These are phyloP conservation scores for Trichosporon inkin DNA, from an alignment of 1,284 basidiomycete genomes.

Conservation along the genomic window DNA sequence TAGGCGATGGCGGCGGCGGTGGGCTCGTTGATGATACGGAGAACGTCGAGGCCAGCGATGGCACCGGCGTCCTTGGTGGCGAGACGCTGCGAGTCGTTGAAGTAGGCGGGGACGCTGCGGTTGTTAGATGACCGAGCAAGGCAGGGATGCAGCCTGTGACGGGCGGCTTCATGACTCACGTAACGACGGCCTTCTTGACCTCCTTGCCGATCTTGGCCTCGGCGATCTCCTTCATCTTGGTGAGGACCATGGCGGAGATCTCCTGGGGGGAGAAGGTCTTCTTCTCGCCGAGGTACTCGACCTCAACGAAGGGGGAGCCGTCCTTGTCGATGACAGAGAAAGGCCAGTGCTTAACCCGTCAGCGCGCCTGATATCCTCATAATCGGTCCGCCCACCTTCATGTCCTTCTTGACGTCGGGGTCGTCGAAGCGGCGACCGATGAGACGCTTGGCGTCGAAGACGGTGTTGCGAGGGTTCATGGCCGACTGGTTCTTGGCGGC, in stretches of 20 bases:
- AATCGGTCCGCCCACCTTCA: slow-evolving; percentile 55
- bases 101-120: slow-evolving; percentile 65
- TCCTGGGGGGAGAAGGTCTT: slow-evolving; percentile 62
- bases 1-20: slow-evolving; percentile 56
- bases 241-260: slow-evolving; percentile 97
- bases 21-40: slow-evolving; percentile 66
- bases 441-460: slow-evolving; percentile 95
- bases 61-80: slow-evolving; percentile 62
- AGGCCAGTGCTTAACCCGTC: slow-evolving; percentile 61
- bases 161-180: slow-evolving; percentile 40
- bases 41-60: slow-evolving; percentile 63
- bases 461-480: slow-evolving; percentile 93
- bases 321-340: slow-evolving; percentile 60
- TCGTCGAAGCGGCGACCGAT: slow-evolving; percentile 91
- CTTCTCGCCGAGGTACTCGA: slow-evolving; percentile 59
- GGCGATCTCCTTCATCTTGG: slow-evolving; percentile 90
- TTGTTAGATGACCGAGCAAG: slow-evolving; percentile 13
- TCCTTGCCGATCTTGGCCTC: slow-evolving; percentile 62
- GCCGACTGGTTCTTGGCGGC: slow-evolving; percentile 97
- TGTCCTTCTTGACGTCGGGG: slow-evolving; percentile 61
- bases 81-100: slow-evolving; percentile 65
- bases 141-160: background rate
- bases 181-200: slow-evolving; percentile 64
- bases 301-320: slow-evolving; percentile 58
- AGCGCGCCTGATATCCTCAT: background rate